Percentiles rank a stretch among this genome's conserved stretches.
phyloP scores from a whole-genome alignment of 208 protist species.

The Crithidia thermophila region DNA sequence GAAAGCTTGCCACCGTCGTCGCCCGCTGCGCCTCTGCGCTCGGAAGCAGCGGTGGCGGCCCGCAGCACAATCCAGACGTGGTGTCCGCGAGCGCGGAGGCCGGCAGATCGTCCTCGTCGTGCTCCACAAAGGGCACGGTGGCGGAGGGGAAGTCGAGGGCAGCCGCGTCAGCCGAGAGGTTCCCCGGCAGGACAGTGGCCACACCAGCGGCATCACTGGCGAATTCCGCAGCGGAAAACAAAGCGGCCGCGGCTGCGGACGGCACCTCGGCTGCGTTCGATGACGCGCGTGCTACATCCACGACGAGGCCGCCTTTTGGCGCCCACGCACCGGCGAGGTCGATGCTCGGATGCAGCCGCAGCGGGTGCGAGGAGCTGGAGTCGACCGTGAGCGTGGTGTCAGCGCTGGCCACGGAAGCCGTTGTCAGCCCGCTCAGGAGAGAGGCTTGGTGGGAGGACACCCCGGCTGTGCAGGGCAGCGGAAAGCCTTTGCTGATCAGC shows the following conservation, averaged over 20 bases:
- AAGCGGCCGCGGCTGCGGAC: too few species aligned
- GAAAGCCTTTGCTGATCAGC: not conserved
- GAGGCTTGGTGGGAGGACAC: not conserved
- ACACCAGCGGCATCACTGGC: not conserved
- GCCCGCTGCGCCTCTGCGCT: not conserved
- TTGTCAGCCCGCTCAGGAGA: not conserved
- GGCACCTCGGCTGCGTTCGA: too few species aligned
- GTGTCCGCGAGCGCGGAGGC: slow-evolving; percentile 7
- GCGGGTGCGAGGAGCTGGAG: not conserved
- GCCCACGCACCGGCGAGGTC: too few species aligned
- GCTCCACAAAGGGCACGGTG: slow-evolving; percentile 2
- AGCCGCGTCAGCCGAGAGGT: too few species aligned
- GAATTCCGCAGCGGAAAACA: too few species aligned
- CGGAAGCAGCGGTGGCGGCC: slow-evolving; percentile 6
- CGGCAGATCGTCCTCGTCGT: slow-evolving; percentile 2
- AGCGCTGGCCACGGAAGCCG: slow-evolving; percentile 7
- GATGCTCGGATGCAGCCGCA: not conserved
- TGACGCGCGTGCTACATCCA: too few species aligned
- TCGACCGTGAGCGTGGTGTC: slow-evolving; percentile 2
- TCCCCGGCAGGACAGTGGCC: too few species aligned
- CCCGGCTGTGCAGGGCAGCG: not conserved
- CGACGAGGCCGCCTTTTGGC: not conserved
- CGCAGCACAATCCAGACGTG: slow-evolving; percentile 11
- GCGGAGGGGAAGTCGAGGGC: too few species aligned
- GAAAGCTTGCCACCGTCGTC: not conserved